Evolutionary conservation across 768 basidiomycete species (phyloP).

Genomic region (Boletus bicolor): DNA sequence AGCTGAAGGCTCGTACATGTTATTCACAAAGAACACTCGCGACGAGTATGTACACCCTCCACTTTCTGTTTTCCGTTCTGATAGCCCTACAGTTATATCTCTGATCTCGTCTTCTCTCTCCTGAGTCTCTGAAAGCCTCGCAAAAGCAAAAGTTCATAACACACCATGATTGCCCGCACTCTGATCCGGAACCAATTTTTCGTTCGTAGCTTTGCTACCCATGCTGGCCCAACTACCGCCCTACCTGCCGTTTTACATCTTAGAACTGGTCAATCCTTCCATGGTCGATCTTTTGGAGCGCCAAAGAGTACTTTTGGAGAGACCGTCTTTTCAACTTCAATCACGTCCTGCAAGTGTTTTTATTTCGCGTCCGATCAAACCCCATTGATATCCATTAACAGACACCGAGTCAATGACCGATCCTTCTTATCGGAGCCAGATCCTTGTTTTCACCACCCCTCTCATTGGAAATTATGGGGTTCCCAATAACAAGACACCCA

Average conservation of each 20-base stretch:
- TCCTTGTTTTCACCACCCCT: constrained; percentile 97
- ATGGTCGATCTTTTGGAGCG: constrained; percentile 86
- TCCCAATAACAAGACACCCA: constrained; percentile 71
- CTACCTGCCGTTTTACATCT: constrained; percentile 86
- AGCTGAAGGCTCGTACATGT: constrained; percentile 53
- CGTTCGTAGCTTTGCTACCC: constrained; percentile 64
- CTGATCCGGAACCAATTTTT: constrained; percentile 48
- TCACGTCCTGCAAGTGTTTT: constrained; percentile 82
- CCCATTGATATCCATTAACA: constrained; percentile 31
- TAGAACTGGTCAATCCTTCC: constrained; percentile 91
- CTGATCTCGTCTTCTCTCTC: constrained; percentile 87
- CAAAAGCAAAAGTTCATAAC: constrained; percentile 29
- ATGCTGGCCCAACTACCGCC: constrained; percentile 45
- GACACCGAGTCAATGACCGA: constrained; percentile 99
- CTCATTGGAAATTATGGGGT: constrained; percentile 99
- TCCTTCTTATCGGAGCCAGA: constrained; percentile 96
- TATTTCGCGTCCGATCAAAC: constrained; percentile 2
- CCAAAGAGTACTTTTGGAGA: constrained; percentile 88
- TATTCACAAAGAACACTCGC: constrained; percentile 82
- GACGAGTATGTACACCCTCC: constrained; percentile 64
- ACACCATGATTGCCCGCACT: constrained; percentile 56
- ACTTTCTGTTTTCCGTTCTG: constrained; percentile 12
- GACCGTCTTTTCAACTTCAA: constrained; percentile 98
- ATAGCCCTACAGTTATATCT: constrained; percentile 65
- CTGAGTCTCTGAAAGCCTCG: constrained; percentile 31